Percentiles rank a stretch among this genome's conserved stretches.
These are phyloP conservation scores for Solanum ahanhuiri DNA, from an alignment of 257 asterid genomes.

Conservation along the genomic window DNA sequence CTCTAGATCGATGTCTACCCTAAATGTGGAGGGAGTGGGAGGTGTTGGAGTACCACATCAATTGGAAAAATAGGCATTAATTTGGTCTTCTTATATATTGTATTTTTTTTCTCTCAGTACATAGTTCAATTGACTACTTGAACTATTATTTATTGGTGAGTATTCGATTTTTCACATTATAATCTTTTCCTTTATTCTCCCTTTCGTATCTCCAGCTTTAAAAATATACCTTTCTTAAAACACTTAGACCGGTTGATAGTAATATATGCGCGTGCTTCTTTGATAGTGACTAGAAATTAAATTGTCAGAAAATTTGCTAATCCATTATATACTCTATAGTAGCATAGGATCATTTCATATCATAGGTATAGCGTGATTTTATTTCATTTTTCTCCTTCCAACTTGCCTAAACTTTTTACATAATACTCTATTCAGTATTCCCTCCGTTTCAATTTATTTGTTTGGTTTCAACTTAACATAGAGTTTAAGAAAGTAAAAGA, in stretches of 20 bases:
- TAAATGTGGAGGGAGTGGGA: no score
- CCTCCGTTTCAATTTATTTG: accelerated
- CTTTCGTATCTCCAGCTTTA: not conserved
- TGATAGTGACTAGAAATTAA: not conserved
- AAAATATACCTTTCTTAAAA: no score
- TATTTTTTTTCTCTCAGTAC: no score
- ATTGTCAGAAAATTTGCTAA: not conserved
- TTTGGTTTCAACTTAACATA: accelerated
- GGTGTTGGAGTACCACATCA: no score
- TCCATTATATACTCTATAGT: not conserved
- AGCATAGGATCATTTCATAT: not conserved
- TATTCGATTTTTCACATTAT: no score
- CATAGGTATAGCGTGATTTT: not conserved
- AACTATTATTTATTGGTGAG: no score
- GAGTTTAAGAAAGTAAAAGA: not conserved
- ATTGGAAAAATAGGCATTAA: no score
- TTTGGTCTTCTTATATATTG: no score
- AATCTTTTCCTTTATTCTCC: no score
- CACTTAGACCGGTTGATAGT: not conserved
- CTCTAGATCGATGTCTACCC: no score
- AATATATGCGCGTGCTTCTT: not conserved
- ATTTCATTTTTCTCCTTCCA: not conserved
- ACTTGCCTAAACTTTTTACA: not conserved
- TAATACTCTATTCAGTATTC: not conserved
- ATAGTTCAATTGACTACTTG: no score